These are phyloP conservation scores for Ophiosphaerella korrae DNA, from an alignment of 2,329 filamentous ascomycete genomes.

Conservation along the genomic window DNA sequence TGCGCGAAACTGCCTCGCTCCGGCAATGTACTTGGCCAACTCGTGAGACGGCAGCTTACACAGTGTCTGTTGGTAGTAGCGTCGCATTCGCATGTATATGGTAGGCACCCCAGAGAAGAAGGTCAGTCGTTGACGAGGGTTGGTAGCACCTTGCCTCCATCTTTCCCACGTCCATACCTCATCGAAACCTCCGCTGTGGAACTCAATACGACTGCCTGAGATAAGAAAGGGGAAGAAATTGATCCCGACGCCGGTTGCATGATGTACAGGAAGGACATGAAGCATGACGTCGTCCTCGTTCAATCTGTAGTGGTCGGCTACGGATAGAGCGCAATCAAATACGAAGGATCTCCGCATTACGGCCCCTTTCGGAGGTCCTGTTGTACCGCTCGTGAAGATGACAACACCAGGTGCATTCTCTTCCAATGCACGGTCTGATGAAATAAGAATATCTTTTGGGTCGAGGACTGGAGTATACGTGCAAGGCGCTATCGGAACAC, in stretches of 20 bases:
- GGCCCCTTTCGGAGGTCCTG: slow-evolving; percentile 53
- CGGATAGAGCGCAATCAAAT: slow-evolving; percentile 40
- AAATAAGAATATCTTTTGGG: slow-evolving; percentile 46
- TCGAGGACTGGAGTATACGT: slow-evolving; percentile 35
- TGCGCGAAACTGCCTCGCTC: slow-evolving; percentile 49
- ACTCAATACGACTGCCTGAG: slow-evolving; percentile 41
- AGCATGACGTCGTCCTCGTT: slow-evolving; percentile 39
- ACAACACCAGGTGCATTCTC: slow-evolving; percentile 51
- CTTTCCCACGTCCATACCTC: slow-evolving; percentile 43
- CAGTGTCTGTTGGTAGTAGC: slow-evolving; percentile 45
- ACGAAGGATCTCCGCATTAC: slow-evolving; percentile 52
- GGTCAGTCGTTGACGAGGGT: slow-evolving; percentile 29
- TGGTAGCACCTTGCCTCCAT: slow-evolving; percentile 36
- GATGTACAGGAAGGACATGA: slow-evolving; percentile 45
- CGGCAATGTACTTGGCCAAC: slow-evolving; percentile 49
- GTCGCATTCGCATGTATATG: slow-evolving; percentile 45
- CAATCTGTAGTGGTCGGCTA: slow-evolving; percentile 43
- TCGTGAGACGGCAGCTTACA: slow-evolving; percentile 34
- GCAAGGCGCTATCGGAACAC: slow-evolving; percentile 45
- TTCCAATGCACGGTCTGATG: slow-evolving; percentile 48
- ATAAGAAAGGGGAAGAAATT: slow-evolving; percentile 45
- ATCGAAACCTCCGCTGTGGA: slow-evolving; percentile 44
- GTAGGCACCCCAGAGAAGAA: slow-evolving; percentile 46
- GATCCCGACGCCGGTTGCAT: slow-evolving; percentile 44
- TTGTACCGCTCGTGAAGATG: slow-evolving; percentile 56